Conservation (phyloP, 257 asterid genomes). For the Knoxia roxburghii region DNA sequence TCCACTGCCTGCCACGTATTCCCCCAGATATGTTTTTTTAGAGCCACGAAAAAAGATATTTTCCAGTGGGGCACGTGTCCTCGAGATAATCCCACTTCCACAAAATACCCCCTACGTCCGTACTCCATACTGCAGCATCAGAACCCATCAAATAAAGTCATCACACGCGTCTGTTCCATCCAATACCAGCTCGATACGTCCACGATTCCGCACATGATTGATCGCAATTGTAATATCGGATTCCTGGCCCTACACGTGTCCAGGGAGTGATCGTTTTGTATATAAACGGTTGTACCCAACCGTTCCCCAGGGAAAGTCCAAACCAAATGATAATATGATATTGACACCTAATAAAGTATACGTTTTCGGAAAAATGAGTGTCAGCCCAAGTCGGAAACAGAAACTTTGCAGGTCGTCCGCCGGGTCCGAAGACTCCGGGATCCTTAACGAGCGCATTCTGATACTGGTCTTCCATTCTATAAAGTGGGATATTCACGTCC, state of each 20-base stretch:
- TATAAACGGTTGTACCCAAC: background rate
- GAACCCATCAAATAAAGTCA: background rate
- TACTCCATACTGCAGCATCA: background rate
- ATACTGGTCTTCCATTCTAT: slow-evolving; percentile 42
- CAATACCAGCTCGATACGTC: slow-evolving; percentile 13
- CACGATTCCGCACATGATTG: background rate
- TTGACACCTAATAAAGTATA: background rate
- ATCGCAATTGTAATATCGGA: background rate
- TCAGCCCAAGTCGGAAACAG: slow-evolving; percentile 23
- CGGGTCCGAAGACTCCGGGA: slow-evolving; percentile 33
- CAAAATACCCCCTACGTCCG: slow-evolving; percentile 2
- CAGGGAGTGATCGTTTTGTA: background rate
- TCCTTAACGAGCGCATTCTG: slow-evolving; percentile 56
- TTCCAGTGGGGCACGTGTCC: slow-evolving; percentile 19
- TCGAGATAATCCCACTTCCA: background rate
- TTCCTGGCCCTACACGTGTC: slow-evolving; percentile 20
- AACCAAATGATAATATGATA: too few species aligned
- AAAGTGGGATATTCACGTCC: slow-evolving; percentile 62
- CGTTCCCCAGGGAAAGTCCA: too few species aligned
- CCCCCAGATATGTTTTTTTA: slow-evolving; percentile 13
- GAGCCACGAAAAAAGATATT: slow-evolving; percentile 16
- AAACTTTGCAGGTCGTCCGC: slow-evolving; percentile 18
- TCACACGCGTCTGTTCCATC: slow-evolving; percentile 14
- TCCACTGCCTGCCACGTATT: background rate
- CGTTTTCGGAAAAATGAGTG: slow-evolving; percentile 25